Base-by-base conservation (phyloP, 345 rosid genomes). In the Luvunga scandens region DNA sequence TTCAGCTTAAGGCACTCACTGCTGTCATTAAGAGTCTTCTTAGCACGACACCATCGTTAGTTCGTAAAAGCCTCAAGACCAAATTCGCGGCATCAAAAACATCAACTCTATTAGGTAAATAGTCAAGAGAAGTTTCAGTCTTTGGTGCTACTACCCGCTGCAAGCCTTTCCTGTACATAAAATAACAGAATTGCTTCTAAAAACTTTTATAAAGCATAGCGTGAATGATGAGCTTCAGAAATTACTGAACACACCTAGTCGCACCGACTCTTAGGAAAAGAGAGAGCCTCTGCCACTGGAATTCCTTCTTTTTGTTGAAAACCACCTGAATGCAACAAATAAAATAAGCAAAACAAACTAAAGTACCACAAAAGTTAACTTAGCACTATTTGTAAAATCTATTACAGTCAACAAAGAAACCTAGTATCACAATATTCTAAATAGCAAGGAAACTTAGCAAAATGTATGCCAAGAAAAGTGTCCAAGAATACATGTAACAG, bases 21-120 rank as follows among this genome's bases (percentile, higher is more conserved):
- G 94, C 99, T 75, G 97, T 91, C 97, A 95, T 86, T 78, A 95
- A 73, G 80, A 95, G 95, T 80, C 91, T 91, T 80, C 99, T 87
- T 57, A 95, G 91, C 78, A 87, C 95, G 72, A 83, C 84, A 66
- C 98, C 99, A 33, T 93, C 87, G 83, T 87, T 91, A 59, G 98
- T 91, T 72, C 91, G 89, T 81, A 93, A 82, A 82, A 95, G 93
- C 82, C 70, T 88, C 83, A 92, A 60, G 61, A 95, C 86, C 78
- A 91, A 65, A 81, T 85, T 82, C 21, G 90, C 88, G 24, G 81
- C 78, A 62, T 92, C 86, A 60, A 85, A 71, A 69, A 82, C 86
- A 75, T 87, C 89, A 66, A 80, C 79, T 72, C 70, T 79, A 48
- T 63, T 81, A 42, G 90, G 85, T 50, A 75, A 71, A 80, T 78